Evolutionary conservation across 2,329 filamentous ascomycete genomes (phyloP).

Genomic region (Ceratocystis diversiconidia): DNA sequence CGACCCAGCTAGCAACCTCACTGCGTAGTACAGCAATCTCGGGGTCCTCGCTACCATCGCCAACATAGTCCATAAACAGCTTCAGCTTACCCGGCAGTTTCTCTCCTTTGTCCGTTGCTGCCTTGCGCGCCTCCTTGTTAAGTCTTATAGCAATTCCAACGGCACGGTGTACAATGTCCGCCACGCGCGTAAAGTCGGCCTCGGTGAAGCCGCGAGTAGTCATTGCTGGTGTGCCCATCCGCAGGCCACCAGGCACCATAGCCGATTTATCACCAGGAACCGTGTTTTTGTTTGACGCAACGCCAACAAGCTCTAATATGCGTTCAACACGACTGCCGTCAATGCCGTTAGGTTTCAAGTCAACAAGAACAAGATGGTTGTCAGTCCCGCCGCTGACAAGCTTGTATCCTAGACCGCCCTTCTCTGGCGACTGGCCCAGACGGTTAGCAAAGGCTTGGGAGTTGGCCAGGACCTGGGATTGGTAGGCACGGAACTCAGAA

Average conservation of each 20-base stretch:
- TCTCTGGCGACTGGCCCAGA: slow-evolving; percentile 52
- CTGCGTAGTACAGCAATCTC: slow-evolving; percentile 60
- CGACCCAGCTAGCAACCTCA: slow-evolving; percentile 67
- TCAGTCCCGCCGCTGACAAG: slow-evolving; percentile 91
- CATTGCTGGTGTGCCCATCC: slow-evolving; percentile 95
- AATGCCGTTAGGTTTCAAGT: slow-evolving; percentile 76
- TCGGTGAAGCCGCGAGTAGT: slow-evolving; percentile 86
- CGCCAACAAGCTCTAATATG: slow-evolving; percentile 79
- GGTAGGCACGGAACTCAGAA: slow-evolving; percentile 83
- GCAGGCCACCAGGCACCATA: slow-evolving; percentile 79
- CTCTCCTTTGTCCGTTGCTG: slow-evolving; percentile 51
- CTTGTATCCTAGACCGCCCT: slow-evolving; percentile 68
- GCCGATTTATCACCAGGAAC: slow-evolving; percentile 91
- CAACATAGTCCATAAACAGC: slow-evolving; percentile 53
- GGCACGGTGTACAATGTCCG: slow-evolving; percentile 70
- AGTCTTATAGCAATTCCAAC: slow-evolving; percentile 66
- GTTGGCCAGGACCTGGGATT: slow-evolving; percentile 78
- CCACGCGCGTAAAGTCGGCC: slow-evolving; percentile 75
- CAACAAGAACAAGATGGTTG: slow-evolving; percentile 88
- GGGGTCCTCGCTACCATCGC: slow-evolving; percentile 49
- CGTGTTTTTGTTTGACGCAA: slow-evolving; percentile 99
- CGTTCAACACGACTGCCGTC: slow-evolving; percentile 85
- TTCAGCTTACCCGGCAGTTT: slow-evolving; percentile 52
- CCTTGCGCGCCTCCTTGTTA: slow-evolving; percentile 56
- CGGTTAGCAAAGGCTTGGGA: slow-evolving; percentile 70